These are phyloP conservation scores for Anaeramoeba ignava DNA, from an alignment of 78 protist species.

Conservation along the genomic window DNA sequence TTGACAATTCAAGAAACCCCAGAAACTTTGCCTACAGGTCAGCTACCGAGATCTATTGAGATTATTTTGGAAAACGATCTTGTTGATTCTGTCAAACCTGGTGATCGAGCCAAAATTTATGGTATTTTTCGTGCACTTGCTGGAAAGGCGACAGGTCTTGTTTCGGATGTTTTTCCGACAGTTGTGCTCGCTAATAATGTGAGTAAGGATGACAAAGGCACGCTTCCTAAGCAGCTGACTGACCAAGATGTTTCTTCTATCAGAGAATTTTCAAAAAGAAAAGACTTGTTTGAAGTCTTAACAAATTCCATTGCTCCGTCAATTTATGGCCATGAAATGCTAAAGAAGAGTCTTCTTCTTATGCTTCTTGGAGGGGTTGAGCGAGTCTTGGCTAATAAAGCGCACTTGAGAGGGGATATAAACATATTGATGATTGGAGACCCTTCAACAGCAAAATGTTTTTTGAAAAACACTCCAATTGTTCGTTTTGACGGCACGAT, in stretches of 20 bases:
- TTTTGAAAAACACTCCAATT: no score
- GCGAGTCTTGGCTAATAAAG: slow-evolving; percentile 56
- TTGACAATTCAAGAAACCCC: slow-evolving; percentile 89
- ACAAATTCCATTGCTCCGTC: slow-evolving; percentile 8
- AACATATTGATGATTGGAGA: slow-evolving; percentile 96
- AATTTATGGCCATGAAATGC: slow-evolving; percentile 78
- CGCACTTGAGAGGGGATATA: slow-evolving; percentile 86
- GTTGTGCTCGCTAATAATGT: slow-evolving; percentile 64
- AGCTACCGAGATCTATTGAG: slow-evolving; percentile 83
- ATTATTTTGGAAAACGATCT: slow-evolving; percentile 73
- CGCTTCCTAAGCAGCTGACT: slow-evolving; percentile 6
- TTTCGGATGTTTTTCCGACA: slow-evolving; percentile 30
- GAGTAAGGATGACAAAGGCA: slow-evolving; percentile 9
- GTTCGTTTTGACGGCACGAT: no score
- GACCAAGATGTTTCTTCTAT: slow-evolving; percentile 37
- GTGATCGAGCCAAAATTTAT: slow-evolving; percentile 80
- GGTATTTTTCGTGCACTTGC: slow-evolving; percentile 44
- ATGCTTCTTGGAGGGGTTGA: slow-evolving; percentile 94
- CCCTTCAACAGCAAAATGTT: slow-evolving; percentile 98
- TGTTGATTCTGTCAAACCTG: slow-evolving; percentile 85
- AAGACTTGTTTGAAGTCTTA: background rate
- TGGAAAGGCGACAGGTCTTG: background rate
- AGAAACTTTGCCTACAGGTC: slow-evolving; percentile 96
- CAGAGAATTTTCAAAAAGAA: slow-evolving; percentile 5
- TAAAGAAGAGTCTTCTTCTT: slow-evolving; percentile 76